Conservation (phyloP, 768 basidiomycete species). For the Termitomyces sp. region DNA sequence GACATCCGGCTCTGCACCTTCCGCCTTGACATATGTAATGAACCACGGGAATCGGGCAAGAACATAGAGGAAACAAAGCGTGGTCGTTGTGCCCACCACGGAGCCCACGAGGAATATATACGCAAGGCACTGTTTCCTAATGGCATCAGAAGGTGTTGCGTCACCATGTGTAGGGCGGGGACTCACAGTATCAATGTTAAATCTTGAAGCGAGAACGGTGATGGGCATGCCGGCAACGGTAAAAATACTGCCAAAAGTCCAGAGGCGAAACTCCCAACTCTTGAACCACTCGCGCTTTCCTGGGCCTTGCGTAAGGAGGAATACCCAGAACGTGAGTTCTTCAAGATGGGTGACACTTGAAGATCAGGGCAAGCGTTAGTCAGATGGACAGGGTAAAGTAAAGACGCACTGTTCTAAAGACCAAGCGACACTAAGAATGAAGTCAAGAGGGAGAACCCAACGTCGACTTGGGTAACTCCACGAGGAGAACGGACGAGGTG, state of each 20-base stretch:
- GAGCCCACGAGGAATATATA: constrained; percentile 77
- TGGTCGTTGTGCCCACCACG: constrained; percentile 58
- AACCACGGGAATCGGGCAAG: constrained; percentile 67
- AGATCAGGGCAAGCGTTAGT: constrained; percentile 1
- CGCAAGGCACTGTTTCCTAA: constrained; percentile 47
- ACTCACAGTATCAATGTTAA: constrained; percentile 52
- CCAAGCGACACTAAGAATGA: constrained; percentile 71
- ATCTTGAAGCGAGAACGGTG: constrained; percentile 54
- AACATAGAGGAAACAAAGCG: constrained; percentile 66
- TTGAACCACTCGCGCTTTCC: constrained; percentile 70
- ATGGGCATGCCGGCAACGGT: constrained; percentile 70
- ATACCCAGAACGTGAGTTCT: constrained; percentile 82
- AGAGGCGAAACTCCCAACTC: constrained; percentile 71
- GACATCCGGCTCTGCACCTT: constrained; percentile 69
- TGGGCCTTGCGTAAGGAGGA: constrained; percentile 74
- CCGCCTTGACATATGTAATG: constrained; percentile 61
- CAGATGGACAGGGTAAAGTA: not conserved
- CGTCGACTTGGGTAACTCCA: constrained; percentile 41
- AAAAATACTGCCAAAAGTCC: constrained; percentile 62
- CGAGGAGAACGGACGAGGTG: constrained; percentile 47
- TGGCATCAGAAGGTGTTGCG: constrained; percentile 2
- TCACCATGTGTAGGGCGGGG: not conserved
- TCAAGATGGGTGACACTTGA: constrained; percentile 74
- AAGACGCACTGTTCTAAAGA: constrained; percentile 64
- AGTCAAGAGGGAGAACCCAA: constrained; percentile 65